Evolutionary conservation across 768 basidiomycete genomes (phyloP).

Genomic region (Serpula lacrymans): DNA sequence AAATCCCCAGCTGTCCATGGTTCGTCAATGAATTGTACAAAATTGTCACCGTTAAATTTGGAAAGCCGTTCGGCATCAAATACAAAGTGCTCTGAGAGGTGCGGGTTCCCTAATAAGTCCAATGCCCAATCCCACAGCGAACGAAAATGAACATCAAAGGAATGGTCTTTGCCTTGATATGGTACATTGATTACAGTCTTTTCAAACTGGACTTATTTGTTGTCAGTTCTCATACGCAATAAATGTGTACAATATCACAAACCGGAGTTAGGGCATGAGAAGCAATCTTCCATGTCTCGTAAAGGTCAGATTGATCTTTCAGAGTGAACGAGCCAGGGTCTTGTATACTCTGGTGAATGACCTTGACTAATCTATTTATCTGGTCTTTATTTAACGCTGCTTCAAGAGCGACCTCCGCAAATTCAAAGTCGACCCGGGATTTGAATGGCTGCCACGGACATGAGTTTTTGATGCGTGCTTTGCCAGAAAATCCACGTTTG

Average conservation of each 20-base stretch:
- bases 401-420: slow-evolving; percentile 22
- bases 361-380: slow-evolving; percentile 14
- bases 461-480: slow-evolving; percentile 2
- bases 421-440: slow-evolving; percentile 25
- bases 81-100: slow-evolving; percentile 17
- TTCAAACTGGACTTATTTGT: too few relatives aligned
- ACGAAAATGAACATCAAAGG: slow-evolving; percentile 17
- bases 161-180: slow-evolving; percentile 13
- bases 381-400: slow-evolving; percentile 15
- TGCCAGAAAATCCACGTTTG: not conserved
- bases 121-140: slow-evolving; percentile 25
- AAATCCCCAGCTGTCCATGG: slow-evolving; percentile 35
- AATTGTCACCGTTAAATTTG: slow-evolving; percentile 27
- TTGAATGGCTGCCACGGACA: slow-evolving; percentile 30
- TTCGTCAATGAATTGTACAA: slow-evolving; percentile 29
- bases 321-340: slow-evolving; percentile 13
- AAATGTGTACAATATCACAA: too few relatives aligned
- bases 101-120: slow-evolving; percentile 25
- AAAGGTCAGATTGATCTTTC: slow-evolving; percentile 14
- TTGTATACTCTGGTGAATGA: slow-evolving; percentile 10
- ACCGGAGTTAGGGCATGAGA: slow-evolving; percentile 6
- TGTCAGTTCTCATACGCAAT: too few relatives aligned
- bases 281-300: slow-evolving; percentile 14
- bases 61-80: slow-evolving; percentile 31
- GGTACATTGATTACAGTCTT: slow-evolving; percentile 10